phyloP scores from a whole-genome alignment of 805 yeast genomes.

The Sungouiozyma intestinalis region DNA sequence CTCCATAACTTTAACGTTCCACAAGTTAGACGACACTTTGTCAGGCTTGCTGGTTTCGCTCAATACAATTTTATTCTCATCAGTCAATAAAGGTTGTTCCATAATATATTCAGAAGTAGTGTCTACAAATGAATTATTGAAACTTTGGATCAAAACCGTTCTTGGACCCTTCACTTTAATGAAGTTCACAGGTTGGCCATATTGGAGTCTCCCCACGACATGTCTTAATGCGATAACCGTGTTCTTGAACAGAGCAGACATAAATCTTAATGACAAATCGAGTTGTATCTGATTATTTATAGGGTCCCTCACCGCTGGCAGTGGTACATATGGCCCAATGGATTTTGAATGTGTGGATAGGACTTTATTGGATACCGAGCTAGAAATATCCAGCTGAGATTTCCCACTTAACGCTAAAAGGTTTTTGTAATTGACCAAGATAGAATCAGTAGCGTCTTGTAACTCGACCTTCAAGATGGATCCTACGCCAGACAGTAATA shows the following conservation, averaged over 20 bases:
- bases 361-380: conserved; percentile 8
- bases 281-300: neutral
- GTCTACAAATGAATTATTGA: conserved; percentile 2
- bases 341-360: neutral
- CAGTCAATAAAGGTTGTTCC: conserved; percentile 3
- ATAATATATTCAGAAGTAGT: conserved; percentile 1
- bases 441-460: conserved; percentile 15
- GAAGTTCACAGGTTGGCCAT: conserved; percentile 16
- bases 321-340: neutral
- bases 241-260: conserved; percentile 7
- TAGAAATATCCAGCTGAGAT: conserved; percentile 19
- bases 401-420: conserved; percentile 25
- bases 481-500: conserved; percentile 11
- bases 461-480: conserved; percentile 24
- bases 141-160: conserved; percentile 23
- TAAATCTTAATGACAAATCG: conserved; percentile 1
- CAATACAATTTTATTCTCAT: neutral
- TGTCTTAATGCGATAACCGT: neutral
- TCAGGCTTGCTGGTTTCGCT: neutral
- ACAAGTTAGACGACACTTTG: neutral
- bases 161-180: conserved; percentile 28
- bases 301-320: neutral
- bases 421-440: conserved; percentile 22
- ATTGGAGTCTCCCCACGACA: conserved; percentile 8
- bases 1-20: neutral